These are phyloP conservation scores for Zymoseptoria pseudotritici DNA, from an alignment of 2,329 filamentous ascomycete species.

Conservation along the genomic window DNA sequence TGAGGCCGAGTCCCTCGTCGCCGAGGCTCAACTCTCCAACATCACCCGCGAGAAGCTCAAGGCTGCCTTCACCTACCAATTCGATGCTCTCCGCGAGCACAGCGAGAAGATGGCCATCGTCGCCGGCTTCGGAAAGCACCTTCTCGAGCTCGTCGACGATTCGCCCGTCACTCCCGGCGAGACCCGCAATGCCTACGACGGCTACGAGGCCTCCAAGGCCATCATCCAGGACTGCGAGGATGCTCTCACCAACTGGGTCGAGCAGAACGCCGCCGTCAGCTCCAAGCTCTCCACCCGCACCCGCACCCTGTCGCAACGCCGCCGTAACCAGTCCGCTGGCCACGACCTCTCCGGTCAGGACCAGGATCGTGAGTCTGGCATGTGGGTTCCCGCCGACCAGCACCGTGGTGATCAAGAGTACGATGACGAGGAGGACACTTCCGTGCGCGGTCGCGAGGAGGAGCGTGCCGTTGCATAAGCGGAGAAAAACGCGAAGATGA, in stretches of 20 bases:
- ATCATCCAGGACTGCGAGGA: conserved; percentile 99
- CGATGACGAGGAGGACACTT: conserved; percentile 57
- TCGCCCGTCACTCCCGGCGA: conserved; percentile 95
- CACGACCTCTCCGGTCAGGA: conserved; percentile 81
- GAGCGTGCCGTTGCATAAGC: conserved; percentile 29
- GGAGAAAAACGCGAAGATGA: background rate
- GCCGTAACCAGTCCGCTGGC: conserved; percentile 60
- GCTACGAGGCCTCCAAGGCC: conserved; percentile 94
- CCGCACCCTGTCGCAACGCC: conserved; percentile 78
- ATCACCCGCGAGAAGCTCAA: conserved; percentile 99
- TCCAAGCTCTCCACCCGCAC: conserved; percentile 82
- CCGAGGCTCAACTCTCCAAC: conserved; percentile 96
- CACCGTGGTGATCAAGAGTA: conserved; percentile 54
- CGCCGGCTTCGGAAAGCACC: conserved; percentile 93
- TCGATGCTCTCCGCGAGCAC: conserved; percentile 93
- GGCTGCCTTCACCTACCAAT: conserved; percentile 95
- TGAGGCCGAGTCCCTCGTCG: conserved; percentile 96
- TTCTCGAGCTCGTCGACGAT: conserved; percentile 94
- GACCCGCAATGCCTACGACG: conserved; percentile 91
- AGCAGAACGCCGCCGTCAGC: conserved; percentile 77
- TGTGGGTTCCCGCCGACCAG: conserved; percentile 71
- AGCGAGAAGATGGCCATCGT: conserved; percentile 98
- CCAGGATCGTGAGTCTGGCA: conserved; percentile 60
- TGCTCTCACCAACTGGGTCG: conserved; percentile 93
- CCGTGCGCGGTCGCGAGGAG: conserved; percentile 41